Percentiles rank a stretch among this genome's conserved stretches.
These are phyloP conservation scores for Yamadazyma buinensis DNA, from an alignment of 1,139 yeast genomes.

Conservation along the genomic window DNA sequence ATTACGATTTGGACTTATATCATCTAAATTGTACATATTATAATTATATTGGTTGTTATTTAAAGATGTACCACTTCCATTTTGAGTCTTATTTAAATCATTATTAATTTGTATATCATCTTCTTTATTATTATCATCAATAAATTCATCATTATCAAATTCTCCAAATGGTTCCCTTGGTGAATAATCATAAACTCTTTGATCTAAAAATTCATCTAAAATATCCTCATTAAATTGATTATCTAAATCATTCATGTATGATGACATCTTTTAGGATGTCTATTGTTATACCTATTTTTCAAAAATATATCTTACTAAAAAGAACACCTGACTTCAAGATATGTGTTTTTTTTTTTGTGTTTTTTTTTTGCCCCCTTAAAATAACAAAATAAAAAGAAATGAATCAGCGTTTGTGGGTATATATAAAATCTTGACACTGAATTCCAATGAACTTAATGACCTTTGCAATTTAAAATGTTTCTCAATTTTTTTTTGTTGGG, in stretches of 20 bases:
- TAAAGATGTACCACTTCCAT: not conserved
- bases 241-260: conserved; percentile 3
- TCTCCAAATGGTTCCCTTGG: conserved; percentile 14
- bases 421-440: too few relatives aligned
- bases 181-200: conserved; percentile 43
- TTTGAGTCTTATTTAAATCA: not conserved
- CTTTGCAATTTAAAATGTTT: too few relatives aligned
- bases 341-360: too few relatives aligned
- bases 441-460: too few relatives aligned
- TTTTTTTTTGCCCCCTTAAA: too few relatives aligned
- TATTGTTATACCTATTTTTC: too few relatives aligned
- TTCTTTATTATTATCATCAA: not conserved
- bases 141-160: conserved; percentile 3
- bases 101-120: not conserved
- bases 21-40: conserved; percentile 21
- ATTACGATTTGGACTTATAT: conserved; percentile 40
- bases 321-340: too few relatives aligned
- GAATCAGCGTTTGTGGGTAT: too few relatives aligned
- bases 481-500: conserved; percentile 6
- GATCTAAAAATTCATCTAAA: conserved; percentile 56
- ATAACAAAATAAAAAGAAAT: too few relatives aligned
- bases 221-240: conserved; percentile 31
- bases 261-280: not conserved
- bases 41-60: conserved; percentile 2
- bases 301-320: too few relatives aligned